These are phyloP conservation scores for Corylus avellana DNA, from an alignment of 306 rosid genomes.

Conservation along the genomic window DNA sequence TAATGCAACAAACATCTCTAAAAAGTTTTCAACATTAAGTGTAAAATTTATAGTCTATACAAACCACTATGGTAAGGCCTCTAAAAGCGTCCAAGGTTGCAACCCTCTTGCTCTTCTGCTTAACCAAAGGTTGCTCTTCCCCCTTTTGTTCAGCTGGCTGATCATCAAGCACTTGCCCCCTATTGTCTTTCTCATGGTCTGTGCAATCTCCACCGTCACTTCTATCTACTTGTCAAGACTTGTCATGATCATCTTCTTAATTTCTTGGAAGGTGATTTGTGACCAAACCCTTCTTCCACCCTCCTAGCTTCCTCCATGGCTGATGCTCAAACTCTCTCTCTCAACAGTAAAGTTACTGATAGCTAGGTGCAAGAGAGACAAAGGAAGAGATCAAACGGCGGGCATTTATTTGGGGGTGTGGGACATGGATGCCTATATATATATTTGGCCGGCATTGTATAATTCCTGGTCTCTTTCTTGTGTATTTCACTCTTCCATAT, in stretches of 20 bases:
- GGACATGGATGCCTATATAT: too few relatives aligned
- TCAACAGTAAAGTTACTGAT: too few relatives aligned
- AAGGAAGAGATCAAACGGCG: conserved; percentile 11
- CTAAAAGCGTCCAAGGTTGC: conserved; percentile 88
- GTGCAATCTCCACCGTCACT: conserved; percentile 26
- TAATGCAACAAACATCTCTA: too few relatives aligned
- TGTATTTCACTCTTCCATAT: too few relatives aligned
- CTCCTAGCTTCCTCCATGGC: conserved; percentile 54
- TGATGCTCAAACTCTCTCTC: conserved; percentile 4
- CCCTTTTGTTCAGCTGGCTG: conserved; percentile 11
- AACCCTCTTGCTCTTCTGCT: conserved; percentile 64
- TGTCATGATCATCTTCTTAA: conserved; percentile 17
- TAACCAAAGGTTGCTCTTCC: conserved; percentile 24
- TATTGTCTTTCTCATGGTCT: conserved; percentile 28
- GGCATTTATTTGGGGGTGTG: too few relatives aligned
- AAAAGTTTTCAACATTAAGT: too few relatives aligned
- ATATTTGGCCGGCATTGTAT: conserved; percentile 51
- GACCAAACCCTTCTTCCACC: conserved; percentile 57
- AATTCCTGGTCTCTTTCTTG: not conserved
- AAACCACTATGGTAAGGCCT: conserved; percentile 91
- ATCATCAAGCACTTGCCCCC: not conserved
- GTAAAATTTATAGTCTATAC: not conserved
- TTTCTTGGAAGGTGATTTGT: not conserved
- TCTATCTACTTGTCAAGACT: conserved; percentile 11
- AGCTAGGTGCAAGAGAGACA: conserved; percentile 21